These are phyloP conservation scores for Albugo candida DNA, from an alignment of 352 stramenopile species.

Conservation along the genomic window DNA sequence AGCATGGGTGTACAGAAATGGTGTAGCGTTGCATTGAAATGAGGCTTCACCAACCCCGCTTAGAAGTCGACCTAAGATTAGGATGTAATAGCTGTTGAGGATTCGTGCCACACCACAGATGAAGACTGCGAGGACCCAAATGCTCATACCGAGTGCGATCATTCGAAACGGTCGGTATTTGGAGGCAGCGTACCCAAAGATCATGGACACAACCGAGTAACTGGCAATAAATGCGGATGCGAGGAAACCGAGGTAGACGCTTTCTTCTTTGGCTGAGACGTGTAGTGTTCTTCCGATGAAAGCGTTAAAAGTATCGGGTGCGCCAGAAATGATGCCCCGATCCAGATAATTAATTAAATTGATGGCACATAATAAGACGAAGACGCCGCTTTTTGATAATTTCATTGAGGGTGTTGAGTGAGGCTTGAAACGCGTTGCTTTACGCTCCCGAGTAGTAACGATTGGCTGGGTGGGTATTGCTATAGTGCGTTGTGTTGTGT, in stretches of 20 bases:
- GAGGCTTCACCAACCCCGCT: slow-evolving; percentile 82
- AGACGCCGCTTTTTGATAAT: slow-evolving; percentile 22
- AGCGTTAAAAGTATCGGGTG: slow-evolving; percentile 79
- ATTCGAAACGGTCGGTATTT: slow-evolving; percentile 79
- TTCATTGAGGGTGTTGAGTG: neutral
- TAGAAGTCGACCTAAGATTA: slow-evolving; percentile 75
- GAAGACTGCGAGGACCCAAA: slow-evolving; percentile 81
- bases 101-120: slow-evolving; percentile 65
- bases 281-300: slow-evolving; percentile 78
- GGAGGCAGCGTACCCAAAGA: slow-evolving; percentile 83
- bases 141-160: slow-evolving; percentile 68
- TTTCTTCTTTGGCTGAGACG: slow-evolving; percentile 34
- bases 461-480: no score
- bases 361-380: slow-evolving; percentile 72
- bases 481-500: no score
- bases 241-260: slow-evolving; percentile 72
- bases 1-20: slow-evolving; percentile 84
- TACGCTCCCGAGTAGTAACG: no score
- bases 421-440: no score
- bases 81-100: slow-evolving; percentile 72
- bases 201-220: slow-evolving; percentile 80
- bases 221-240: slow-evolving; percentile 89
- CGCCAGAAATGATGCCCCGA: slow-evolving; percentile 88
- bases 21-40: slow-evolving; percentile 84
- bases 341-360: slow-evolving; percentile 92